These are phyloP conservation scores for Epichloe uncinata DNA, from an alignment of 2,329 filamentous ascomycete species.

Conservation along the genomic window DNA sequence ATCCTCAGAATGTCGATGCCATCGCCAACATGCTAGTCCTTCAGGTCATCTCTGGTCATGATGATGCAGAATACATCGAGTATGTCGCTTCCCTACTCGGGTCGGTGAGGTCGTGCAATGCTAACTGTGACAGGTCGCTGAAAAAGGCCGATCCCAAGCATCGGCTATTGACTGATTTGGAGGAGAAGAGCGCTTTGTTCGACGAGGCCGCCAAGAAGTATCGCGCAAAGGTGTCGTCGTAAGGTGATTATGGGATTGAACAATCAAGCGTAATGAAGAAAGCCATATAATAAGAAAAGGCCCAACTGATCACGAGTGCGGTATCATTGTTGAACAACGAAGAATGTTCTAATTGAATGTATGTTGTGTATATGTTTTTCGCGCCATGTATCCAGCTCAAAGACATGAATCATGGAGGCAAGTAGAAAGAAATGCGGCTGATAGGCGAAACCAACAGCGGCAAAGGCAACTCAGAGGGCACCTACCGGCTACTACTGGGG, in stretches of 20 bases:
- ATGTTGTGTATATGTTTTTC: neutral
- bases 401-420: neutral
- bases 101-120: neutral
- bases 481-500: no score
- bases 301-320: no score
- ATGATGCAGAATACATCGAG: constrained; percentile 47
- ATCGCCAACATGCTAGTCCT: constrained; percentile 77
- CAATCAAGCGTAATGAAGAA: constrained; percentile 18
- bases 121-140: constrained; percentile 33
- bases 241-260: constrained; percentile 4
- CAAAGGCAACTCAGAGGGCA: no score
- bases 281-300: neutral
- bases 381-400: neutral
- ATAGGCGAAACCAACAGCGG: no score
- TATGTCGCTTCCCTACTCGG: constrained; percentile 28
- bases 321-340: neutral
- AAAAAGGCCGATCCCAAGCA: constrained; percentile 52
- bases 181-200: constrained; percentile 79
- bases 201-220: constrained; percentile 81
- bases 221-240: constrained; percentile 61
- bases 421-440: no score
- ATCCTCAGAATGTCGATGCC: constrained; percentile 56
- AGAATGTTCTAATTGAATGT: no score
- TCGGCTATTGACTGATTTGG: constrained; percentile 56
- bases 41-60: constrained; percentile 63